These are phyloP conservation scores for Epichloe coenophiala DNA, from an alignment of 2,329 filamentous ascomycete genomes.

Conservation along the genomic window DNA sequence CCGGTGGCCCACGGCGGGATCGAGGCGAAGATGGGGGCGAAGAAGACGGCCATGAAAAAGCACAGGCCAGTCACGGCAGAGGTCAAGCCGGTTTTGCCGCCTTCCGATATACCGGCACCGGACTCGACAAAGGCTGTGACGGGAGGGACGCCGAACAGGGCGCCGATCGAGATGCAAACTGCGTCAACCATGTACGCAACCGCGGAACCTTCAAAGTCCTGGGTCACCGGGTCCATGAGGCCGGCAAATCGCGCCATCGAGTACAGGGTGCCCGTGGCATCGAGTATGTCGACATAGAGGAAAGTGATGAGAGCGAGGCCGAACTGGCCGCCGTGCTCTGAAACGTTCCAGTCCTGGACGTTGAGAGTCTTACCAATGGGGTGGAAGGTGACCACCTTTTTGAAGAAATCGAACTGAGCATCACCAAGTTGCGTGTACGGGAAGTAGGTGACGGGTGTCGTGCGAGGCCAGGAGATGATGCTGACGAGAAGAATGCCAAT, in stretches of 20 bases:
- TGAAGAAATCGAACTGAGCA: conserved; percentile 71
- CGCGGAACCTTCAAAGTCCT: conserved; percentile 78
- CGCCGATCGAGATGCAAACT: conserved; percentile 62
- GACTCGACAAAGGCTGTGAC: conserved; percentile 82
- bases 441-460: conserved; percentile 67
- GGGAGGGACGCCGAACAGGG: conserved; percentile 63
- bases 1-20: conserved; percentile 85
- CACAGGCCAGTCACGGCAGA: conserved; percentile 65
- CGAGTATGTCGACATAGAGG: conserved; percentile 80
- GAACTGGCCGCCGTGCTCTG: conserved; percentile 58
- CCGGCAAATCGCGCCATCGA: conserved; percentile 79
- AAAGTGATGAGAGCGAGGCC: conserved; percentile 78
- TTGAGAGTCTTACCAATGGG: conserved; percentile 55
- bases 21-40: conserved; percentile 79
- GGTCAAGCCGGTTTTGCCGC: conserved; percentile 73
- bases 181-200: conserved; percentile 77
- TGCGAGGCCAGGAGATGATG: conserved; percentile 77
- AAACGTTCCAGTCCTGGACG: conserved; percentile 62
- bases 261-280: conserved; percentile 76
- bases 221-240: conserved; percentile 66
- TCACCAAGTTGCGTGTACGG: conserved; percentile 58
- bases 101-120: conserved; percentile 81
- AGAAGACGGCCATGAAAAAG: conserved; percentile 81
- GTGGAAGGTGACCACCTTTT: conserved; percentile 74
- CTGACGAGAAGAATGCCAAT: conserved; percentile 71